A percentile compares a stretch with the other conserved stretches of the same genome.
These are phyloP conservation scores for Hura crepitans DNA, from an alignment of 441 rosid species.

Conservation along the genomic window DNA sequence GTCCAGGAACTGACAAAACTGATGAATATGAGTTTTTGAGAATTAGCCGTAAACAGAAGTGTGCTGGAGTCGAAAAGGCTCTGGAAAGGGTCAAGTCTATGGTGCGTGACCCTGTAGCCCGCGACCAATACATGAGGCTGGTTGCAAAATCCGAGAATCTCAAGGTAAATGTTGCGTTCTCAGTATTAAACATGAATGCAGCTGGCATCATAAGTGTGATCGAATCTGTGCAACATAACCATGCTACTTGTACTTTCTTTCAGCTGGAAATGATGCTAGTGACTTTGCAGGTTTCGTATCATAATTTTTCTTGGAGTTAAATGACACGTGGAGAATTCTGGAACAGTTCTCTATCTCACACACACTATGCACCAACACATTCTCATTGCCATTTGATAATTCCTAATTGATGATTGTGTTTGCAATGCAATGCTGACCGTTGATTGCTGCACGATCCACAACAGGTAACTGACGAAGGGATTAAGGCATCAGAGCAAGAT, in stretches of 20 bases:
- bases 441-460: not conserved
- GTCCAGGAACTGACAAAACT: slow-evolving; percentile 29
- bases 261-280: not conserved
- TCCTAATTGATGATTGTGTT: not conserved
- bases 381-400: not conserved
- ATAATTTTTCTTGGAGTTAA: not conserved
- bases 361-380: not conserved
- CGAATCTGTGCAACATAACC: not conserved
- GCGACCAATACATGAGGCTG: slow-evolving; percentile 63
- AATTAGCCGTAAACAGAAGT: slow-evolving; percentile 64
- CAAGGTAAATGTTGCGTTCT: slow-evolving; percentile 28
- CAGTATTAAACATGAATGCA: not conserved
- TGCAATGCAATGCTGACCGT: not conserved
- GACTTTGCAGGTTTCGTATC: not conserved
- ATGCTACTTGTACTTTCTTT: no score
- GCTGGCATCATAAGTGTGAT: not conserved
- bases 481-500: slow-evolving; percentile 6
- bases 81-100: slow-evolving; percentile 56
- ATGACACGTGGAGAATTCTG: not conserved
- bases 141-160: slow-evolving; percentile 32
- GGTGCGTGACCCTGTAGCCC: slow-evolving; percentile 53
- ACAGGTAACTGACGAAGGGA: slow-evolving; percentile 31
- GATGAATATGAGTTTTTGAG: slow-evolving; percentile 74
- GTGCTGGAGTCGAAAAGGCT: slow-evolving; percentile 52
- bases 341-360: not conserved